Evolutionary conservation across 1,284 basidiomycete genomes (phyloP).

Genomic region (Anthracocystis setariae): DNA sequence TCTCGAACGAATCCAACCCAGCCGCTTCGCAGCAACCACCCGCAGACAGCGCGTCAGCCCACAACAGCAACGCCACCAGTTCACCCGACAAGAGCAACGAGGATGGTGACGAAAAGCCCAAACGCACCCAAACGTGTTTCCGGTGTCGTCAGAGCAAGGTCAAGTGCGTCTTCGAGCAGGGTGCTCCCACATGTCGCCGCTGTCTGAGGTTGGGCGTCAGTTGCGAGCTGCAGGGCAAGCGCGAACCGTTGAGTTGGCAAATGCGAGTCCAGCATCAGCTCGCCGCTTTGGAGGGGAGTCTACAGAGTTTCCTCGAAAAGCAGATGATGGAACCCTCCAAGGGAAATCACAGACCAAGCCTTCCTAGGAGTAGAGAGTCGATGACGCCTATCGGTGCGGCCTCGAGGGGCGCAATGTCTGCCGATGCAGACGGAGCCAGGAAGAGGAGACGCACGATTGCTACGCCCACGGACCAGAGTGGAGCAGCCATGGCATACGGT

Average conservation of each 20-base stretch:
- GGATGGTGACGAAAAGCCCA: slow-evolving; percentile 23
- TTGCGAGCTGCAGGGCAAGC: slow-evolving; percentile 37
- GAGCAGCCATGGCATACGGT: neutral
- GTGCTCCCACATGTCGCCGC: slow-evolving; percentile 20
- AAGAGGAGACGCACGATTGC: slow-evolving; percentile 18
- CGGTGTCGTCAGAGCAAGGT: slow-evolving; percentile 38
- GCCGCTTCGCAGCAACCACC: neutral
- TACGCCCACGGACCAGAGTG: neutral
- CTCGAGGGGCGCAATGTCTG: neutral
- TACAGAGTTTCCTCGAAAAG: slow-evolving; percentile 34
- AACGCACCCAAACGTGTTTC: slow-evolving; percentile 37
- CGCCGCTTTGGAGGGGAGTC: slow-evolving; percentile 24
- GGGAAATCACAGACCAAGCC: slow-evolving; percentile 8
- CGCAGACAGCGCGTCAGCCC: neutral
- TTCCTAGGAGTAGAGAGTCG: slow-evolving; percentile 14
- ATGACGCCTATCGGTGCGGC: slow-evolving; percentile 3
- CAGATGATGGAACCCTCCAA: slow-evolving; percentile 3
- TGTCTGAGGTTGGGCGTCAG: slow-evolving; percentile 25
- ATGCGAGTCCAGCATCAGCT: slow-evolving; percentile 40
- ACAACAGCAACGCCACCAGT: slow-evolving; percentile 10
- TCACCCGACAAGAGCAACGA: slow-evolving; percentile 25
- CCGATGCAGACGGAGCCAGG: slow-evolving; percentile 4
- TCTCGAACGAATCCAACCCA: neutral
- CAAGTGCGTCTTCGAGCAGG: slow-evolving; percentile 36
- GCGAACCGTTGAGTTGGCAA: slow-evolving; percentile 41